Evolutionary conservation across 371 early-diverging fungal genomes (phyloP).

Genomic region (Homolaphlyctis polyrhiza): DNA sequence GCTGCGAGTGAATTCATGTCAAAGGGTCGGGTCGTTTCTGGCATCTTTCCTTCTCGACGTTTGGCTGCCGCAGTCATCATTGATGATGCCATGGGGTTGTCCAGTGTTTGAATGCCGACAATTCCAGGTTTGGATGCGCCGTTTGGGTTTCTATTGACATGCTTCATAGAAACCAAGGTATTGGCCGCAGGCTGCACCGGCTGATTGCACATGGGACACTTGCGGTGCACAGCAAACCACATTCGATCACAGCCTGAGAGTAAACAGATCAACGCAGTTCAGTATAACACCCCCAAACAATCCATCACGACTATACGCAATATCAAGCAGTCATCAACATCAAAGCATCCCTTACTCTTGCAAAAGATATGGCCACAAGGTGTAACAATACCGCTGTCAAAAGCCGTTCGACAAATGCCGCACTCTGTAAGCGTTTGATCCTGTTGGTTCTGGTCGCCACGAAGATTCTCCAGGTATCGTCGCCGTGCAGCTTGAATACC

Average conservation of each 20-base stretch:
- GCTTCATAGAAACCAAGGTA: background rate
- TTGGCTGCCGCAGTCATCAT: too few species aligned
- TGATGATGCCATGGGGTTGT: too few species aligned
- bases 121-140: background rate
- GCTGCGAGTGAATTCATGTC: slow-evolving; percentile 3
- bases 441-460: slow-evolving; percentile 16
- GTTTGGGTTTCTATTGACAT: background rate
- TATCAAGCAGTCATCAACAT: too few species aligned
- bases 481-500: slow-evolving; percentile 23
- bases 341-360: slow-evolving; percentile 23
- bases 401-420: slow-evolving; percentile 47
- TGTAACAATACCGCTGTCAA: slow-evolving; percentile 52
- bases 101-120: background rate
- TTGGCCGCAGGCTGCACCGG: background rate
- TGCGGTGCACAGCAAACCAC: slow-evolving; percentile 39
- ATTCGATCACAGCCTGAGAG: slow-evolving; percentile 28
- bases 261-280: too few species aligned
- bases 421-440: slow-evolving; percentile 35
- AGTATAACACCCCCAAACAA: too few species aligned
- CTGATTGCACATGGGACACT: slow-evolving; percentile 41
- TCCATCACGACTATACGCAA: too few species aligned
- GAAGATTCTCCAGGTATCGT: slow-evolving; percentile 44
- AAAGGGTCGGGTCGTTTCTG: too few species aligned
- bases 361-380: slow-evolving; percentile 58
- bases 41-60: too few species aligned